A percentile compares a stretch with the other conserved stretches of the same genome.
phyloP scores from a whole-genome alignment of 805 yeast species.

The Cyberlindnera subsufficiens region DNA sequence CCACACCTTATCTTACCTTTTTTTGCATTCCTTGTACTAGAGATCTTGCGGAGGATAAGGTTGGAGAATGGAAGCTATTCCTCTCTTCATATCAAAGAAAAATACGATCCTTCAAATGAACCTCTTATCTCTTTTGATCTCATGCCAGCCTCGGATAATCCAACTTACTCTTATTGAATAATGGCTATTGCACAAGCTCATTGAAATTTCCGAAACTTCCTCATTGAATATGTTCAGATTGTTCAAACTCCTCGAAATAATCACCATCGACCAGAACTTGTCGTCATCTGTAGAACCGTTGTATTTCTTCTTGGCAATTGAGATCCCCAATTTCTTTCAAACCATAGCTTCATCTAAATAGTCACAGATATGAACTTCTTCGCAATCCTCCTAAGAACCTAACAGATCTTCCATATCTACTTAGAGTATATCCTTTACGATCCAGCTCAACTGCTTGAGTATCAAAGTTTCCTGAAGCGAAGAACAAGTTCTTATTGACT shows the following conservation, averaged over 20 bases:
- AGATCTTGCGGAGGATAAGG: conserved; percentile 3
- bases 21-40: not conserved
- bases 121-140: conserved; percentile 1
- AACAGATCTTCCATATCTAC: conserved; percentile 18
- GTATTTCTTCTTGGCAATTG: not conserved
- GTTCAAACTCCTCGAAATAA: conserved; percentile 14
- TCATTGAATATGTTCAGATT: conserved; percentile 6
- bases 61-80: too few relatives aligned
- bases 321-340: too few relatives aligned
- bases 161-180: not conserved
- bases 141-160: conserved; percentile 1
- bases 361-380: conserved; percentile 11
- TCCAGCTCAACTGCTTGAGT: conserved; percentile 16
- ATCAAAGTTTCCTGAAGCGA: conserved; percentile 6
- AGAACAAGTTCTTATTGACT: conserved; percentile 6
- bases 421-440: conserved; percentile 16
- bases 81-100: too few relatives aligned
- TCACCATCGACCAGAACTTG: conserved; percentile 14
- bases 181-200: not conserved
- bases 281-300: conserved; percentile 9
- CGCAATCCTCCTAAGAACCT: conserved; percentile 6
- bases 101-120: conserved; percentile 1
- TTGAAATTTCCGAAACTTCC: conserved; percentile 2
- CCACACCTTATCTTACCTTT: not conserved
- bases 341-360: not conserved